Evolutionary conservation across 768 basidiomycete species (phyloP).

Genomic region (Termitomyces sp.): DNA sequence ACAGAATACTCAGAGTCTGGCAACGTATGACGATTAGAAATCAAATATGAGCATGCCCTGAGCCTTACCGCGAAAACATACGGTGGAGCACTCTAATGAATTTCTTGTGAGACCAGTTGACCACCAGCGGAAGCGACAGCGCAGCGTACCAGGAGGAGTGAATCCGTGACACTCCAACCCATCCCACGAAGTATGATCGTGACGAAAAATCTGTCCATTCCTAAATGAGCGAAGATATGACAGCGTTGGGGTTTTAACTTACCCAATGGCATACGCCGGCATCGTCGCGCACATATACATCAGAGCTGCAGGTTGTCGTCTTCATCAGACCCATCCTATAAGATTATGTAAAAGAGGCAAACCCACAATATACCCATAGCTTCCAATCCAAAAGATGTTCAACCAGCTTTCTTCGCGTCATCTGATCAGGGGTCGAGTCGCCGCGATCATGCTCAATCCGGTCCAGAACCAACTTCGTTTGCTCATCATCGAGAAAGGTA

Average conservation of each 20-base stretch:
- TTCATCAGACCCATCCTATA: not conserved
- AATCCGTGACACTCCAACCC: conserved; percentile 39
- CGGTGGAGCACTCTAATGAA: conserved; percentile 38
- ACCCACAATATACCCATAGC: conserved; percentile 39
- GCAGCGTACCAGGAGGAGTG: conserved; percentile 34
- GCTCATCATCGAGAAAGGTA: conserved; percentile 32
- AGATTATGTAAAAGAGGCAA: not conserved
- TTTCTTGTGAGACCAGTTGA: not conserved
- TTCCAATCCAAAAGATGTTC: conserved; percentile 40
- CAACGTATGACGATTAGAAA: conserved; percentile 1
- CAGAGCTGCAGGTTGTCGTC: conserved; percentile 20
- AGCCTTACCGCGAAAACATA: conserved; percentile 38
- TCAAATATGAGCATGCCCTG: not conserved
- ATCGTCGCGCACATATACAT: conserved; percentile 48
- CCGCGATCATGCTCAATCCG: conserved; percentile 46
- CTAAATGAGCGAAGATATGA: not conserved
- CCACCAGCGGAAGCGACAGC: conserved; percentile 3
- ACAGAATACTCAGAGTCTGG: conserved; percentile 32
- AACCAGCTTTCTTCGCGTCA: conserved; percentile 29
- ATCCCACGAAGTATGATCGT: conserved; percentile 42
- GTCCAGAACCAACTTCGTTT: conserved; percentile 35
- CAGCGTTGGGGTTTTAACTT: conserved; percentile 6
- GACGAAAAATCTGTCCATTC: conserved; percentile 32
- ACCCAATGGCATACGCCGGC: conserved; percentile 47
- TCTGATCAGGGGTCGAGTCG: conserved; percentile 39